phyloP scores from a whole-genome alignment of 805 yeast species.

The Alloascoidea africana region DNA sequence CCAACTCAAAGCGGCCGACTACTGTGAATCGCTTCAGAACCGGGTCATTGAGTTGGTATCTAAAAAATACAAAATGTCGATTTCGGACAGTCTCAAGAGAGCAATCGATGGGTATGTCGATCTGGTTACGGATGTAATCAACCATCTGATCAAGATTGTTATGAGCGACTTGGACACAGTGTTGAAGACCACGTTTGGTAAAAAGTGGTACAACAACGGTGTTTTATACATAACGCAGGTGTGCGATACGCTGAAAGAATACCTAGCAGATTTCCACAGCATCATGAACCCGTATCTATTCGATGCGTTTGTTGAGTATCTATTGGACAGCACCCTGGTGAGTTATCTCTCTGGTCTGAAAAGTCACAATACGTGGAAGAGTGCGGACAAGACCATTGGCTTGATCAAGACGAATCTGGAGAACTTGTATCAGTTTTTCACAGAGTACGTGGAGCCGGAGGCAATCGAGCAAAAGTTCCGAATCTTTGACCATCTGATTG shows the following conservation, averaged over 20 bases:
- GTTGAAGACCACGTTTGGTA: slow-evolving; percentile 45
- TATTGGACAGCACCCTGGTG: slow-evolving; percentile 34
- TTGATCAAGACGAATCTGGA: slow-evolving; percentile 49
- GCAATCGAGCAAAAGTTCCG: slow-evolving; percentile 32
- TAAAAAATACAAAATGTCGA: slow-evolving; percentile 43
- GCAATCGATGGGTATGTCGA: slow-evolving; percentile 72
- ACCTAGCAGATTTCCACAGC: slow-evolving; percentile 45
- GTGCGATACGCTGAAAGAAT: slow-evolving; percentile 62
- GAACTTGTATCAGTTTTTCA: slow-evolving; percentile 36
- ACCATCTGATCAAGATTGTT: slow-evolving; percentile 40
- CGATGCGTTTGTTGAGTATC: slow-evolving; percentile 35
- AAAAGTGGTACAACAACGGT: slow-evolving; percentile 48
- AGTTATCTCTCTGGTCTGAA: slow-evolving; percentile 33
- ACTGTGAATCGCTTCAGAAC: slow-evolving; percentile 53
- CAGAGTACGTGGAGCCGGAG: slow-evolving; percentile 24
- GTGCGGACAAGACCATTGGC: slow-evolving; percentile 17
- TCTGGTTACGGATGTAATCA: slow-evolving; percentile 50
- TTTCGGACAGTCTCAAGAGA: slow-evolving; percentile 39
- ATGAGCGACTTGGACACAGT: slow-evolving; percentile 58
- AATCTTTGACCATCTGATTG: slow-evolving; percentile 48
- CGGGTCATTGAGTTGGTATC: slow-evolving; percentile 52
- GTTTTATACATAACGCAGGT: slow-evolving; percentile 45
- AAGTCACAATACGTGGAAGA: slow-evolving; percentile 25
- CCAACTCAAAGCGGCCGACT: slow-evolving; percentile 57
- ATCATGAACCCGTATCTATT: slow-evolving; percentile 37